These are phyloP conservation scores for Simmondsia chinensis DNA, from an alignment of 148 eudicot genomes.

Conservation along the genomic window DNA sequence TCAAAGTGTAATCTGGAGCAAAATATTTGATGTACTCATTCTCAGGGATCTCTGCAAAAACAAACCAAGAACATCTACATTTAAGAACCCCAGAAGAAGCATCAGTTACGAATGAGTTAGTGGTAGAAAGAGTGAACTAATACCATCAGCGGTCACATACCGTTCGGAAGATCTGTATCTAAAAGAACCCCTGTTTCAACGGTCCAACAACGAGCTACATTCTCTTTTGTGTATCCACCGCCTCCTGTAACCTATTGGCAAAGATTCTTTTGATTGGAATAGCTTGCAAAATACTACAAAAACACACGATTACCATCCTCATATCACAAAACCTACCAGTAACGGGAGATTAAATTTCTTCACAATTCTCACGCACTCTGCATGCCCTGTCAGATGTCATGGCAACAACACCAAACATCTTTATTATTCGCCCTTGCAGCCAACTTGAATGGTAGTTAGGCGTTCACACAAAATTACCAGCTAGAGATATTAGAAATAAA, in stretches of 20 bases:
- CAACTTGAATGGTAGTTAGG: conserved; percentile 1
- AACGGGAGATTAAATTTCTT: conserved; percentile 86
- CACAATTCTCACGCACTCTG: conserved; percentile 94
- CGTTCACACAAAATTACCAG: conserved; percentile 17
- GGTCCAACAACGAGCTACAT: conserved; percentile 99
- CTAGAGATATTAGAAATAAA: conserved; percentile 7
- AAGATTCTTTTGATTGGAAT: conserved; percentile 4
- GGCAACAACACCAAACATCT: conserved; percentile 7
- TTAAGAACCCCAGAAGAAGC: background rate
- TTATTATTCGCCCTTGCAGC: conserved; percentile 4
- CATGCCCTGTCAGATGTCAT: conserved; percentile 61
- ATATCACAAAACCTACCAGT: conserved; percentile 59
- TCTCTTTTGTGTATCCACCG: conserved; percentile 98
- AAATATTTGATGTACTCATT: conserved; percentile 89
- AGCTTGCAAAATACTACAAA: conserved; percentile 2
- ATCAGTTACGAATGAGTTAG: background rate
- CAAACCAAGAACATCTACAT: background rate
- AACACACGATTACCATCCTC: conserved; percentile 5
- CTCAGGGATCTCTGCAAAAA: conserved; percentile 82
- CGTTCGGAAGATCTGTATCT: conserved; percentile 81
- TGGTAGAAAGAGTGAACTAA: background rate
- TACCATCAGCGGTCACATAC: conserved; percentile 25
- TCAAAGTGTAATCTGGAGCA: conserved; percentile 79
- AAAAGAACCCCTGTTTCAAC: conserved; percentile 90
- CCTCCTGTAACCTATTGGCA: conserved; percentile 85